Evolutionary conservation across 2,329 filamentous ascomycete species (phyloP), one percentile per base, ranked within the genome.

Genomic region (Myotisia sp.): DNA sequence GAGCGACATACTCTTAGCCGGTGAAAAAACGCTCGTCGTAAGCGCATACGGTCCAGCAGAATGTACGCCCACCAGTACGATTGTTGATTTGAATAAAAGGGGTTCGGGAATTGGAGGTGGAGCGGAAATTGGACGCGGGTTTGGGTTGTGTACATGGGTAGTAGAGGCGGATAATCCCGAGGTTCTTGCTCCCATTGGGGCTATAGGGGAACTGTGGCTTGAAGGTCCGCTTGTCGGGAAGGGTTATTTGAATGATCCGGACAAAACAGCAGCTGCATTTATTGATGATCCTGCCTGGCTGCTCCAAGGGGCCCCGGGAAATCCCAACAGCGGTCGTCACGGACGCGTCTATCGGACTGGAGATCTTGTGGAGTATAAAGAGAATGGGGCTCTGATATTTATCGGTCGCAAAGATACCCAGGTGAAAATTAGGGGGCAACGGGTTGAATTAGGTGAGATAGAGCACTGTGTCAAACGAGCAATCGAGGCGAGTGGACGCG

Each of bases 261-360:
- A 48, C 9, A 54, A 52, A 33, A 63, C 58, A 34, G 45, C 42
- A 16, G 30, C 46, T 31, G 33, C 42, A 13, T 42, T 62, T 49
- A 33, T 51, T 43, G 50, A 74, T 0, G 73, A 76, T 18, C 59
- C 65, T 59, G 37, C 76, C 73, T 50, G 85, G 82, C 4, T 64
- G 66, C 3, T 60, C 41, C 46, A 20, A 39, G 47, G 35, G 47
- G 49, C 5, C 26, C 41, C 32, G 8, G 14, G 28, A 17, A 19
- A 37, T 7, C 28, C 33, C 6, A 28, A 10, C 10, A 16, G 17
- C 13, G 42, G 40, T 3, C 27, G 42, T 27, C 27, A 21, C 9
- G 29, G 36, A 12, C 29, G 38, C 28, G 27, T 43, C 20, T 95
- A 98, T 57, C 64, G 80, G n/a, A 47, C 46, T 3, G 48, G 47